phyloP scores from a whole-genome alignment of 2,329 filamentous ascomycete species.

The Talaromyces sp. region DNA sequence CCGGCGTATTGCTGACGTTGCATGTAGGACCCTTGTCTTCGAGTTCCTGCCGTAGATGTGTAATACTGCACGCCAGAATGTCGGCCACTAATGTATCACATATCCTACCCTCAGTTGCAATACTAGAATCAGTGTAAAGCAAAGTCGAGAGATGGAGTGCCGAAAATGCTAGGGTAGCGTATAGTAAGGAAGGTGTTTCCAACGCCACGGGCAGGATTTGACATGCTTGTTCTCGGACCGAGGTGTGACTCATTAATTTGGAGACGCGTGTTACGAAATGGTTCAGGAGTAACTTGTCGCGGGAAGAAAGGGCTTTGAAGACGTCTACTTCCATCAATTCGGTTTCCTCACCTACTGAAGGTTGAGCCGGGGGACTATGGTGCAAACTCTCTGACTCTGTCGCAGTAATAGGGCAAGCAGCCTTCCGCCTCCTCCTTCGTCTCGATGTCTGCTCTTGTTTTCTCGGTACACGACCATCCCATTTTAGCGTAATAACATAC shows the following conservation, averaged over 20 bases:
- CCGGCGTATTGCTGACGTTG: not conserved
- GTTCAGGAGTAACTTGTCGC: slow-evolving; percentile 21
- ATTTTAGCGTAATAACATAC: slow-evolving; percentile 24
- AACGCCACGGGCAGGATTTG: slow-evolving; percentile 25
- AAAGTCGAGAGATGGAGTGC: slow-evolving; percentile 23
- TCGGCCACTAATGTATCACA: not conserved
- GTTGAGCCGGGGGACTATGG: not conserved
- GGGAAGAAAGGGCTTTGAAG: not conserved
- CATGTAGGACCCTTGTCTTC: not conserved
- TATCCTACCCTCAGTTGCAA: not conserved
- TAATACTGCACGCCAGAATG: not conserved
- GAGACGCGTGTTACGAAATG: slow-evolving; percentile 26
- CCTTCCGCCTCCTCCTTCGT: not conserved
- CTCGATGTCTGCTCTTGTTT: slow-evolving; percentile 12
- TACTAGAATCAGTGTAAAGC: not conserved
- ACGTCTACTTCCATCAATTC: not conserved
- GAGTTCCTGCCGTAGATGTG: not conserved
- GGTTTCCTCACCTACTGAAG: not conserved
- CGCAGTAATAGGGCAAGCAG: not conserved
- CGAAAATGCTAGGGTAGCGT: slow-evolving; percentile 26
- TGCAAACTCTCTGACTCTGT: not conserved
- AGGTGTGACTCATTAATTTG: slow-evolving; percentile 23
- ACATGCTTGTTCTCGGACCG: slow-evolving; percentile 24
- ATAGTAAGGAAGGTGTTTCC: slow-evolving; percentile 24
- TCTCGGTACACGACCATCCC: slow-evolving; percentile 24